A percentile compares a stretch with the other conserved stretches of the same genome.
phyloP scores from a whole-genome alignment of 345 rosid genomes.

The Conringia planisiliqua region DNA sequence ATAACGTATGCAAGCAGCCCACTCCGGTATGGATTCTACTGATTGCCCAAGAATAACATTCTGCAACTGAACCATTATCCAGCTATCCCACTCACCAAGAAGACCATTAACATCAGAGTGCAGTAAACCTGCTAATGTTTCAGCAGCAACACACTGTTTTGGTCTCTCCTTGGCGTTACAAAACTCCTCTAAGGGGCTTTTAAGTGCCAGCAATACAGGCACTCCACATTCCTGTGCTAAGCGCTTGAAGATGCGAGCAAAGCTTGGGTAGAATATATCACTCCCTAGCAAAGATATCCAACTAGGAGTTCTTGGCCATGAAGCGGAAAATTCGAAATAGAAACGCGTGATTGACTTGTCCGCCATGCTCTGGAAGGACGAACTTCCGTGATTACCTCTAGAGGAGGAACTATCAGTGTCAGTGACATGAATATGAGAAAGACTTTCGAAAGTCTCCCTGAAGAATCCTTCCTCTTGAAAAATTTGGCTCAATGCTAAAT shows the following conservation, averaged over 20 bases:
- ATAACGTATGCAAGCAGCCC: slow-evolving; percentile 98
- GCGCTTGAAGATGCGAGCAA: slow-evolving; percentile 95
- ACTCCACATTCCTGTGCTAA: slow-evolving; percentile 92
- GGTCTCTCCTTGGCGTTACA: slow-evolving; percentile 87
- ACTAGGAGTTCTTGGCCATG: slow-evolving; percentile 99
- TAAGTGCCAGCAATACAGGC: slow-evolving; percentile 68
- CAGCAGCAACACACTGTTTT: slow-evolving; percentile 98
- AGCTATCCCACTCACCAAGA: slow-evolving; percentile 76
- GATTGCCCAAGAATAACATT: slow-evolving; percentile 76
- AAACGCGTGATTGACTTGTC: slow-evolving; percentile 95
- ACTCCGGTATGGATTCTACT: slow-evolving; percentile 92
- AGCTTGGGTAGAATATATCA: slow-evolving; percentile 86
- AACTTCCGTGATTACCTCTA: slow-evolving; percentile 73
- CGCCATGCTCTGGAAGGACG: slow-evolving; percentile 82
- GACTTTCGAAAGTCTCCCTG: slow-evolving; percentile 78
- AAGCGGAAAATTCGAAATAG: slow-evolving; percentile 91
- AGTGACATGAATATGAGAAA: slow-evolving; percentile 89
- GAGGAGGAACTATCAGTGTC: slow-evolving; percentile 75
- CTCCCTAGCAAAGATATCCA: slow-evolving; percentile 92
- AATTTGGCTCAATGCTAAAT: slow-evolving; percentile 71
- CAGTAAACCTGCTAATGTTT: slow-evolving; percentile 89
- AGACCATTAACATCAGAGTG: slow-evolving; percentile 92
- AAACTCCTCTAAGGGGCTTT: slow-evolving; percentile 75
- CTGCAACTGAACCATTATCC: slow-evolving; percentile 88
- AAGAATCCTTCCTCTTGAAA: slow-evolving; percentile 92